These are phyloP conservation scores for Myxozyma sirexii DNA, from an alignment of 805 yeast genomes.

Conservation along the genomic window DNA sequence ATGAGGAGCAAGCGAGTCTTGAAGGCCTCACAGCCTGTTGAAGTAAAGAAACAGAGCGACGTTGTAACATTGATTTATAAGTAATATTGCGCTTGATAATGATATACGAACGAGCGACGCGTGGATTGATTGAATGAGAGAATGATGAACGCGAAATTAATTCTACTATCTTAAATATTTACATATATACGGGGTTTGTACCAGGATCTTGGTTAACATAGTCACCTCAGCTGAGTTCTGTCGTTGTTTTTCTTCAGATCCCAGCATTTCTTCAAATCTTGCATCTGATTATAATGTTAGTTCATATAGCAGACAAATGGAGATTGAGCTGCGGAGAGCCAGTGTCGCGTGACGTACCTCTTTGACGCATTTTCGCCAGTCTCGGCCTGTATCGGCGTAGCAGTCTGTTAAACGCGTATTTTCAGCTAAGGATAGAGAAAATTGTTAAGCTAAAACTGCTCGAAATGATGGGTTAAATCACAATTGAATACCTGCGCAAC, in stretches of 20 bases:
- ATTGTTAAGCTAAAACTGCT: background rate
- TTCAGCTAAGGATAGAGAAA: slow-evolving; percentile 50
- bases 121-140: background rate
- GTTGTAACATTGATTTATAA: background rate
- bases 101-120: background rate
- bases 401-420: slow-evolving; percentile 72
- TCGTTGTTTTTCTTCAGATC: slow-evolving; percentile 55
- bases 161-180: background rate
- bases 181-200: background rate
- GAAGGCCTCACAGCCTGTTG: background rate
- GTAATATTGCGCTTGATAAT: background rate
- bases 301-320: background rate
- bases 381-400: slow-evolving; percentile 71
- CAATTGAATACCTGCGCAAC: slow-evolving; percentile 57
- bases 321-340: background rate
- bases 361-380: slow-evolving; percentile 72
- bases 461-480: too few relatives aligned
- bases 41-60: background rate
- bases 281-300: too few relatives aligned
- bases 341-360: too few relatives aligned
- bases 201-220: background rate
- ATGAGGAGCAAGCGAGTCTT: background rate
- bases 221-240: slow-evolving; percentile 41
- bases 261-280: slow-evolving; percentile 67
- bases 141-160: too few relatives aligned